phyloP scores from a whole-genome alignment of 2,329 filamentous ascomycete genomes.

The Aspergillus ochraceus region DNA sequence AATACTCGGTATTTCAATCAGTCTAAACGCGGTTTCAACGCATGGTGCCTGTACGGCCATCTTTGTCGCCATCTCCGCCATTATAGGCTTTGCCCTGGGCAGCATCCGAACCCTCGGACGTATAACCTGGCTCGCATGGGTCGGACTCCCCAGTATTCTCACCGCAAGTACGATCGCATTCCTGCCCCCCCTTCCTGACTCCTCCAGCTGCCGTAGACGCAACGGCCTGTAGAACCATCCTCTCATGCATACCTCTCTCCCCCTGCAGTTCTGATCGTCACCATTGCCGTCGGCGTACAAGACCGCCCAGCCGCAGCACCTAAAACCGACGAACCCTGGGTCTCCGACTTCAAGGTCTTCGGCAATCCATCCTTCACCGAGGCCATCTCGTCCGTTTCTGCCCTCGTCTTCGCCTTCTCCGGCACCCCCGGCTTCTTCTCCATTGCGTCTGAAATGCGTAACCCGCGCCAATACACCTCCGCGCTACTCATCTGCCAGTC shows the following conservation, averaged over 20 bases:
- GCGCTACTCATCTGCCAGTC: slow-evolving; percentile 36
- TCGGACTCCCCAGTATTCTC: slow-evolving; percentile 24
- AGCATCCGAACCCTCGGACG: slow-evolving; percentile 37
- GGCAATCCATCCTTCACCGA: slow-evolving; percentile 24
- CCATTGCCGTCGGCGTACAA: slow-evolving; percentile 31
- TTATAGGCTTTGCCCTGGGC: slow-evolving; percentile 23
- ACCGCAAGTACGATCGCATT: slow-evolving; percentile 17
- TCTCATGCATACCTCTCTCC: neutral
- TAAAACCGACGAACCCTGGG: slow-evolving; percentile 22
- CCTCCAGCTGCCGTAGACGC: neutral
- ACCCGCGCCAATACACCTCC: slow-evolving; percentile 33
- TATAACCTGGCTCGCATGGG: slow-evolving; percentile 36
- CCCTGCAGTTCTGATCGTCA: slow-evolving; percentile 21
- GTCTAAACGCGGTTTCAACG: slow-evolving; percentile 41
- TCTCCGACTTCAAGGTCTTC: slow-evolving; percentile 30
- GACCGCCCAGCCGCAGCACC: slow-evolving; percentile 36
- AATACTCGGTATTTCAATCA: slow-evolving; percentile 44
- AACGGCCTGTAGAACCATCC: neutral
- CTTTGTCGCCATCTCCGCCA: slow-evolving; percentile 24
- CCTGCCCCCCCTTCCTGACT: neutral
- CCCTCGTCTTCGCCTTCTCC: slow-evolving; percentile 30
- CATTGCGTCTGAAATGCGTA: slow-evolving; percentile 42
- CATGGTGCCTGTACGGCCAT: slow-evolving; percentile 35
- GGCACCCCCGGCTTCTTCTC: slow-evolving; percentile 37
- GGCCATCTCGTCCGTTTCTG: slow-evolving; percentile 30